Evolutionary conservation across 148 eudicot genomes (phyloP).

Genomic region (Euryodendron excelsum): DNA sequence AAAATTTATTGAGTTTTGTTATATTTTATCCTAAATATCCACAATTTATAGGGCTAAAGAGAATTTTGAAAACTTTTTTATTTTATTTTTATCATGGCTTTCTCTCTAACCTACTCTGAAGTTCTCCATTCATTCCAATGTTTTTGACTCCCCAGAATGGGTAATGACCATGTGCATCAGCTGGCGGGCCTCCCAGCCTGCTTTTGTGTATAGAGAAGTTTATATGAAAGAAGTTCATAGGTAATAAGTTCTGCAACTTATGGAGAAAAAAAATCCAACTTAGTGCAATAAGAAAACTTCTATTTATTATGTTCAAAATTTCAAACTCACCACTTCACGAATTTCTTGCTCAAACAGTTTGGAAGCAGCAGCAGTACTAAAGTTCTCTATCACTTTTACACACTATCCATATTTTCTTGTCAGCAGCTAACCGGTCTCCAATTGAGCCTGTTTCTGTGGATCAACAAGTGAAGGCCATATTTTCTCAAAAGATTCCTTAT

Average conservation of each 20-base stretch:
- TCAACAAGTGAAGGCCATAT: constrained; percentile 63
- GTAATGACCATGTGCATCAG: background rate
- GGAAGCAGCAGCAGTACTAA: constrained; percentile 71
- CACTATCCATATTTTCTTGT: constrained; percentile 51
- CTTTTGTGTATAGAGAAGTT: background rate
- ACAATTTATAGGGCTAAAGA: too few species aligned
- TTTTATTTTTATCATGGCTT: background rate
- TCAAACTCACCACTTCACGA: constrained; percentile 74
- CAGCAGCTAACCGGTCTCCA: constrained; percentile 31
- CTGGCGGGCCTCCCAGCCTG: background rate
- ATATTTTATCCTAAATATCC: too few species aligned
- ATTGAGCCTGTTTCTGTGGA: constrained; percentile 27
- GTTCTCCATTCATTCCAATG: background rate
- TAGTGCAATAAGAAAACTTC: background rate
- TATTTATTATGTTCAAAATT: background rate
- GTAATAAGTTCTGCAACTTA: background rate
- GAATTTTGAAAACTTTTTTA: too few species aligned
- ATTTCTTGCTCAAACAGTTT: constrained; percentile 86
- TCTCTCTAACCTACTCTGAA: background rate
- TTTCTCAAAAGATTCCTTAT: constrained; percentile 63
- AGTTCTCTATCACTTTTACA: constrained; percentile 52
- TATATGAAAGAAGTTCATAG: constrained; percentile 7
- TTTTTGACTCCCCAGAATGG: background rate
- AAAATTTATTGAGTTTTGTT: too few species aligned
- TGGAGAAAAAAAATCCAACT: too few species aligned